Base-by-base conservation (phyloP, 2,329 filamentous ascomycete genomes). In the Paraphoma chrysanthemicola region DNA sequence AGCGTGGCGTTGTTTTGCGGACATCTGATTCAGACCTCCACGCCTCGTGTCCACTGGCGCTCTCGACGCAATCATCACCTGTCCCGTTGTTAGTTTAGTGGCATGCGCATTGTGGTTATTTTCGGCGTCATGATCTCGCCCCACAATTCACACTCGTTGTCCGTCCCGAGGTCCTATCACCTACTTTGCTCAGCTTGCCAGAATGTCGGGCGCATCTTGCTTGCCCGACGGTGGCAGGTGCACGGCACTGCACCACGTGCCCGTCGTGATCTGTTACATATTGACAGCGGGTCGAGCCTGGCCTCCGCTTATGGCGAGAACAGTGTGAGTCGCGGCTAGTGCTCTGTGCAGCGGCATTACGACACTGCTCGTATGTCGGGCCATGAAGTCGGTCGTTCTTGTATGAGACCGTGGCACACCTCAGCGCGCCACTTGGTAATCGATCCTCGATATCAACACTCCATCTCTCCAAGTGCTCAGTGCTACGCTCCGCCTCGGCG, bases 361-460 rank as follows among this genome's bases (percentile, higher is more conserved):
- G 29, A 18, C 61, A 64, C 33, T 62, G 61, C 41, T 53, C 42
- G 17, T 62, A 50, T 17, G 28, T 18, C 4, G 48, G 23, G 8
- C 51, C 55, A 9, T 17, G 17, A 4, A 48, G 43, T 8, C 44
- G 50, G n/a, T 47, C 51, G n/a, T 23, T 51, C 18, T 48, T 54
- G 49, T 60, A 57, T 1, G 38, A 48, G 11, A 54, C 33, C 17
- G 42, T 48, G 11, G 51, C 53, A 39, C 61, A 64, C 46, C 54
- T 52, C 11, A 39, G 43, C 14, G 51, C 49, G 4, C 58, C 61
- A 8, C 41, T 43, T 1, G 30, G 28, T n/a, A 59, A 16, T 4
- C 17, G 44, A 28, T 48, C 17, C 44, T 57, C 47, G 8, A 53
- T 48, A 11, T 10, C 16, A 8, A 56, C 53, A 30, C 47, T 16